Evolutionary conservation across 371 early-diverging fungal genomes (phyloP), one percentile per base, ranked within the genome.

Genomic region (Rhizopus arrhizus): DNA sequence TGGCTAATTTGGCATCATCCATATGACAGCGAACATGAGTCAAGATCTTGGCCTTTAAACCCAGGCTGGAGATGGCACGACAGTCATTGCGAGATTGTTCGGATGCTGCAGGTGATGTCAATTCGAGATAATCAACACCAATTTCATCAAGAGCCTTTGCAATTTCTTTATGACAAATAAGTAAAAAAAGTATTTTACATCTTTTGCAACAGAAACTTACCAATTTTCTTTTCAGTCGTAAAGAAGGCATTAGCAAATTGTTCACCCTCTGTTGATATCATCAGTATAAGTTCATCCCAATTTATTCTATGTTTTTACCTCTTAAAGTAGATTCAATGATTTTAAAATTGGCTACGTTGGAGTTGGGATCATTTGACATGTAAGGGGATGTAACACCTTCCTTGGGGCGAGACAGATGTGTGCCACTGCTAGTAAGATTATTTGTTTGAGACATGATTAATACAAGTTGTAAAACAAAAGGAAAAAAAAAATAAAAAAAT

Each of bases 211-310:
- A 22, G 22, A 22, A 22, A 2, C 51, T 65, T 61, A 65, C 66
- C 66, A 63, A 97, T 89, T 82, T 97, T 97, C 83, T 92, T 96
- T 64, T 88, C 94, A 42, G 93, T 93, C 62, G 92, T 90, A 59
- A 97, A 97, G 84, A 96, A 96, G 42, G 98, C 98, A 75, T 95
- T 96, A 59, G 95, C 95, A 76, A 97, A 97, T 78, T 97, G 98
- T 70, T 97, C 98, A 45, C 98, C 98, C 88, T 97, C 96, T 84
- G 65, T 22, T 22, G 22, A 22, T 22, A 22, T 22, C 22, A 22
- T 22, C 22, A 22, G 22, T 22, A 22, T 22, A 22, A 2, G 22
- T 22, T 22, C 22, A 22, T 22, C 22, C 22, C 22, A 22, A 22
- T 22, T 22, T 22, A 22, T 22, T 22, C 22, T 22, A 2, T 22